Evolutionary conservation across 2,329 filamentous ascomycete genomes (phyloP).

Genomic region (Teratosphaeria zuluensis): DNA sequence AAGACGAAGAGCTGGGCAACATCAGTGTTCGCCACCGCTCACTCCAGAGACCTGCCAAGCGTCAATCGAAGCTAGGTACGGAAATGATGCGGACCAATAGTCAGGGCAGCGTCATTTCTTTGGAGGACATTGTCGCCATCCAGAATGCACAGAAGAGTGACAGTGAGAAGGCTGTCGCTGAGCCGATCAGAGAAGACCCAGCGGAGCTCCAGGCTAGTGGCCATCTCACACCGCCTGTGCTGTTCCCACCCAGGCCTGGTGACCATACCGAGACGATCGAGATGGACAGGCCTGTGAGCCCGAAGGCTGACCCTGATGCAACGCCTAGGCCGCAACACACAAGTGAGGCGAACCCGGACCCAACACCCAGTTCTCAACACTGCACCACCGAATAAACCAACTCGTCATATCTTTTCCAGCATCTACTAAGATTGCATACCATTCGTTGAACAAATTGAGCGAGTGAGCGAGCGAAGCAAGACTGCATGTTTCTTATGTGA

Average conservation of each 20-base stretch:
- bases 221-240: slow-evolving; percentile 41
- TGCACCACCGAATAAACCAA: slow-evolving; percentile 2
- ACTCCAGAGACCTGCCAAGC: slow-evolving; percentile 32
- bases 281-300: slow-evolving; percentile 20
- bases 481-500: slow-evolving; percentile 7
- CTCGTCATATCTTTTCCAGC: not conserved
- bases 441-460: slow-evolving; percentile 1
- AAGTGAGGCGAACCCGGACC: slow-evolving; percentile 27
- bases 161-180: not conserved
- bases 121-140: slow-evolving; percentile 33
- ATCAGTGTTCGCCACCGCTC: slow-evolving; percentile 55
- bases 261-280: slow-evolving; percentile 30
- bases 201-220: slow-evolving; percentile 25
- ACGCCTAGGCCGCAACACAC: slow-evolving; percentile 29
- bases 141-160: slow-evolving; percentile 7
- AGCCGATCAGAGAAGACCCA: slow-evolving; percentile 31
- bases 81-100: slow-evolving; percentile 98
- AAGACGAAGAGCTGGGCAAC: slow-evolving; percentile 78
- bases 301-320: slow-evolving; percentile 22
- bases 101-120: slow-evolving; percentile 61
- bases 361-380: slow-evolving; percentile 29
- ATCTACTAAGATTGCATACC: slow-evolving; percentile 2
- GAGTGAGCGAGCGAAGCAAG: not conserved
- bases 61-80: slow-evolving; percentile 72
- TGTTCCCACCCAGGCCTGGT: slow-evolving; percentile 39